A percentile compares a stretch with the other conserved stretches of the same genome.
Conservation (phyloP, 768 basidiomycete species). For the Coprinellus aureogranulatus region DNA sequence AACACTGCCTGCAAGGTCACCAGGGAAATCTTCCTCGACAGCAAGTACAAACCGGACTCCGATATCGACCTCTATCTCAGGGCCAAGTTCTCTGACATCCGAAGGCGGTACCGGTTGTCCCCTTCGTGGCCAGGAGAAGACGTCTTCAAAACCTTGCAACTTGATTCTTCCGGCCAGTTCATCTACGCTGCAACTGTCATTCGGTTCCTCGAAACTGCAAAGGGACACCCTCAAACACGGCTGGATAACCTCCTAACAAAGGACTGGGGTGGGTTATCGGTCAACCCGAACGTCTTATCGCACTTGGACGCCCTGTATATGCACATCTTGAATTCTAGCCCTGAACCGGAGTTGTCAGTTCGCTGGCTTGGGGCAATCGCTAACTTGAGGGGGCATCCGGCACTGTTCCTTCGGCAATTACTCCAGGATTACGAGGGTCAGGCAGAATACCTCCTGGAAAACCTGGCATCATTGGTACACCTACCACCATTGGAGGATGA, state of each 20-base stretch:
- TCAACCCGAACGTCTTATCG: neutral
- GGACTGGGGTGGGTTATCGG: too few species aligned
- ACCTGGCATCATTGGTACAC: neutral
- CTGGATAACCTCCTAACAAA: slow-evolving; percentile 3
- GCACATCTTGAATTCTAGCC: neutral
- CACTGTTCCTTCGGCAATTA: neutral
- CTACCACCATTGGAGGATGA: neutral
- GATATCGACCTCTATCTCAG: slow-evolving; percentile 3
- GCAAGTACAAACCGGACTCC: neutral
- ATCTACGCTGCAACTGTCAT: slow-evolving; percentile 16
- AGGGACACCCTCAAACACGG: slow-evolving; percentile 6
- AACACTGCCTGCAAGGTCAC: neutral
- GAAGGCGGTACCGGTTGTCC: slow-evolving; percentile 2
- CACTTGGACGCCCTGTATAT: neutral
- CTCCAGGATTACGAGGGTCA: neutral
- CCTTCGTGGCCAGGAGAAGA: slow-evolving; percentile 2
- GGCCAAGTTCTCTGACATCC: neutral
- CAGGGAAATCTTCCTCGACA: neutral
- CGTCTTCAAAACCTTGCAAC: neutral
- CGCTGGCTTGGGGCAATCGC: neutral
- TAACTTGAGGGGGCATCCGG: neutral
- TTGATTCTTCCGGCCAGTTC: slow-evolving; percentile 14
- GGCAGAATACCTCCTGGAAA: neutral
- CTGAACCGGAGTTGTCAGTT: neutral
- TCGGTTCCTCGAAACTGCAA: slow-evolving; percentile 5